phyloP scores from a whole-genome alignment of 2,329 filamentous ascomycete genomes.

The Lithohypha guttulata region DNA sequence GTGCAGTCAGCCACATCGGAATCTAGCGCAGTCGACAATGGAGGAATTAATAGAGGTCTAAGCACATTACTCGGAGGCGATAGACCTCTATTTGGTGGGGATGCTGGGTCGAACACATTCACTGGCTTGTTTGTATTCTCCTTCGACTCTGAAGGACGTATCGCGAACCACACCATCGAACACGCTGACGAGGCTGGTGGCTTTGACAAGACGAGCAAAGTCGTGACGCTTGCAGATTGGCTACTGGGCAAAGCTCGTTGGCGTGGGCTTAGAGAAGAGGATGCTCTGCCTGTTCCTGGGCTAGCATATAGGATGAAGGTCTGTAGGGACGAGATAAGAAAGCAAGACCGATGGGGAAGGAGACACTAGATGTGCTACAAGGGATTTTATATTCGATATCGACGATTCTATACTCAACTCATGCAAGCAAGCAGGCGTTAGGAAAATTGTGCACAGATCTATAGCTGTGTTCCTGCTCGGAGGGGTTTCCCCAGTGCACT shows the following conservation, averaged over 20 bases:
- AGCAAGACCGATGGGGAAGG: background rate
- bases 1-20: constrained; percentile 11
- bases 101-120: constrained; percentile 60
- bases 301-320: constrained; percentile 18
- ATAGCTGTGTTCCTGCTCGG: background rate
- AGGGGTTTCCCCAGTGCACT: no score
- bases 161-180: constrained; percentile 85
- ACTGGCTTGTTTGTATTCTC: constrained; percentile 90
- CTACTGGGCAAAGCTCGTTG: constrained; percentile 63
- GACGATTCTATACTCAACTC: constrained; percentile 8
- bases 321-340: constrained; percentile 15
- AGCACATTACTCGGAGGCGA: constrained; percentile 43
- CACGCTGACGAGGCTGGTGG: constrained; percentile 74
- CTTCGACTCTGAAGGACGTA: constrained; percentile 76
- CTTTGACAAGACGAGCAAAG: constrained; percentile 73
- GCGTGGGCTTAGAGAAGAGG: constrained; percentile 32
- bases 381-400: background rate
- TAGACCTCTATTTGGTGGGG: constrained; percentile 36
- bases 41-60: constrained; percentile 30
- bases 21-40: constrained; percentile 16
- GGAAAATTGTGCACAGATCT: background rate
- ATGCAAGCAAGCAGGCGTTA: background rate
- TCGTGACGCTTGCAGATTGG: constrained; percentile 92
- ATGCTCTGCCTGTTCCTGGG: constrained; percentile 18
- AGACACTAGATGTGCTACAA: no score